phyloP scores from a whole-genome alignment of 805 yeast genomes.

The Lachancea fermentati region DNA sequence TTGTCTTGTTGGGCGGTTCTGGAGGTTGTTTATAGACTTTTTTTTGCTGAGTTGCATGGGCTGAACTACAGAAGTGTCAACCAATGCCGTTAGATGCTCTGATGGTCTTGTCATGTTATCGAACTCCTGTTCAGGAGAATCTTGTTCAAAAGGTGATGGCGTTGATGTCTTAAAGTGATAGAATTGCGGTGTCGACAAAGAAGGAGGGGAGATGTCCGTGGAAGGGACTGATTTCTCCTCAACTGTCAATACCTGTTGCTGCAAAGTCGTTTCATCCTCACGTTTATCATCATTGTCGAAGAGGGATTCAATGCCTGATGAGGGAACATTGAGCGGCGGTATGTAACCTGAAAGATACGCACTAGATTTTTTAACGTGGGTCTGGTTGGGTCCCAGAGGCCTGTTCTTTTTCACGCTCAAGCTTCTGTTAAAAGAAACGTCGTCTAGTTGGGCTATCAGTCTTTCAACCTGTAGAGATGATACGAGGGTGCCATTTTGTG shows the following conservation, averaged over 20 bases:
- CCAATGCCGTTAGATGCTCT: background rate
- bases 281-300: background rate
- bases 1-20: background rate
- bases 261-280: background rate
- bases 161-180: constrained; percentile 16
- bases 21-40: background rate
- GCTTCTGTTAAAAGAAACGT: constrained; percentile 24
- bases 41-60: background rate
- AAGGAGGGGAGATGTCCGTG: constrained; percentile 6
- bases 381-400: background rate
- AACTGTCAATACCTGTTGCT: constrained; percentile 2
- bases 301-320: background rate
- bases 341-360: constrained; percentile 30
- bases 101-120: background rate
- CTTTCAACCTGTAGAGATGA: constrained; percentile 23
- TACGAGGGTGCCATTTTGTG: constrained; percentile 1
- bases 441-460: constrained; percentile 28
- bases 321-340: constrained; percentile 1
- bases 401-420: constrained; percentile 9
- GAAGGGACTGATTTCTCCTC: background rate
- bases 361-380: constrained; percentile 28
- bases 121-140: constrained; percentile 1
- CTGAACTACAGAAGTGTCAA: constrained; percentile 1
- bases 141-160: background rate
- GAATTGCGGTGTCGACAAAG: constrained; percentile 21